Evolutionary conservation across 495 filamentous ascomycete genomes (phyloP).

Genomic region (Podospora bellae-mahoneyi): DNA sequence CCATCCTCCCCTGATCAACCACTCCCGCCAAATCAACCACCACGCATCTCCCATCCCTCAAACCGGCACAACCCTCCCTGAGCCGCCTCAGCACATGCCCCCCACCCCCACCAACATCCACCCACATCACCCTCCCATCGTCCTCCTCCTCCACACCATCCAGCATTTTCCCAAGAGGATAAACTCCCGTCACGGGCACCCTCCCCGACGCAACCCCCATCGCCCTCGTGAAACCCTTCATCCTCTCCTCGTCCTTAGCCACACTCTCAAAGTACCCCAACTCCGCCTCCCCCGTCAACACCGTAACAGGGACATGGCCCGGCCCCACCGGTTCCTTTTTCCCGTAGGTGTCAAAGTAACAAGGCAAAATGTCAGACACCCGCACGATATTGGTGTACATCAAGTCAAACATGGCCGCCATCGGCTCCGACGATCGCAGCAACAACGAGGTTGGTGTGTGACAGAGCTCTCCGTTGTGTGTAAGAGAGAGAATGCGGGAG

Average conservation of each 20-base stretch:
- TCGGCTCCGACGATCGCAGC: slow-evolving; percentile 21
- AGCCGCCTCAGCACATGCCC: slow-evolving; percentile 37
- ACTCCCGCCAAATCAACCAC: slow-evolving; percentile 37
- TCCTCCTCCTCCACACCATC: slow-evolving; percentile 13
- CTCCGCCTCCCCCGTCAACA: slow-evolving; percentile 25
- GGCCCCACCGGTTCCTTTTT: slow-evolving; percentile 28
- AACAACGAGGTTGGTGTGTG: slow-evolving; percentile 34
- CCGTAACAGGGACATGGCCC: slow-evolving; percentile 28
- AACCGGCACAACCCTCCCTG: slow-evolving; percentile 19
- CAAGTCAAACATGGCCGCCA: slow-evolving; percentile 52
- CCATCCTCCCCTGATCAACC: slow-evolving; percentile 16
- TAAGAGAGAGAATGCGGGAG: neutral
- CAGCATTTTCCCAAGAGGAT: slow-evolving; percentile 30
- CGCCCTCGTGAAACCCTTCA: slow-evolving; percentile 29
- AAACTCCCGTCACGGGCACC: slow-evolving; percentile 34
- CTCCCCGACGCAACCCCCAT: slow-evolving; percentile 25
- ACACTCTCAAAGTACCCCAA: slow-evolving; percentile 31
- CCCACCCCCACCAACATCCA: slow-evolving; percentile 42
- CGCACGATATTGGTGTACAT: slow-evolving; percentile 42
- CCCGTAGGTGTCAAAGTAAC: slow-evolving; percentile 37
- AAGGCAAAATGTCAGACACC: slow-evolving; percentile 26
- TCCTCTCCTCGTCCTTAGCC: slow-evolving; percentile 19
- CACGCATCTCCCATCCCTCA: slow-evolving; percentile 31
- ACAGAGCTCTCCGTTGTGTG: slow-evolving; percentile 12
- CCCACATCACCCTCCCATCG: slow-evolving; percentile 24